Evolutionary conservation across 192 early-diverging fungal species (phyloP).

Genomic region (Backusella parvicylindrica): DNA sequence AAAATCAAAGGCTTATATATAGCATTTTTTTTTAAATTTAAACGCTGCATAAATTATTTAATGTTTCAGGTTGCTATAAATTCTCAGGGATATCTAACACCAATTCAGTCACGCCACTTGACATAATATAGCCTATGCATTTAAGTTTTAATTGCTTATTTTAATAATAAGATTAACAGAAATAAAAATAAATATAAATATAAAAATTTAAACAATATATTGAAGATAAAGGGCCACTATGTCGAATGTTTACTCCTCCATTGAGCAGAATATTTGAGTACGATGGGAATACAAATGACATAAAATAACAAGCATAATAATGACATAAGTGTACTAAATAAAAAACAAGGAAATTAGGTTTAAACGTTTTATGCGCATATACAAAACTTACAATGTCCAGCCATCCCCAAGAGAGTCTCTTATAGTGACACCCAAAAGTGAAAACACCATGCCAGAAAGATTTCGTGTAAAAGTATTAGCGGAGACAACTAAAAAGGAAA

Average conservation of each 20-base stretch:
- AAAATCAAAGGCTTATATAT: background rate
- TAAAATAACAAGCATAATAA: background rate
- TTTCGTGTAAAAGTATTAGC: conserved; percentile 15
- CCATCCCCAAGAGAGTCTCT: conserved; percentile 14
- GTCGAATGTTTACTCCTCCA: background rate
- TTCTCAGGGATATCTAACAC: background rate
- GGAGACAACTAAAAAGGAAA: conserved; percentile 5
- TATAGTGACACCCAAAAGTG: conserved; percentile 9
- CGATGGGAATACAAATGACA: conserved; percentile 2
- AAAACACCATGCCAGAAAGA: conserved; percentile 13
- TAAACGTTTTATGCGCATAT: background rate
- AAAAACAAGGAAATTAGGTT: background rate
- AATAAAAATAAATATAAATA: background rate
- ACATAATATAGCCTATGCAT: background rate
- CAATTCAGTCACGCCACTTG: background rate
- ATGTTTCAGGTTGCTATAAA: background rate
- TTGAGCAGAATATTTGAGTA: background rate
- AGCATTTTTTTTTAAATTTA: background rate
- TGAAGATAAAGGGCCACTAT: background rate
- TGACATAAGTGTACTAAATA: conserved; percentile 12
- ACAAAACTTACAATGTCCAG: conserved; percentile 23
- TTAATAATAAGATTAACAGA: background rate
- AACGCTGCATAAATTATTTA: background rate
- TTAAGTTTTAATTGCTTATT: background rate
- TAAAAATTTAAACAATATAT: too few species aligned